Evolutionary conservation across 1,284 basidiomycete genomes (phyloP), one percentile per base, ranked within the genome.

Genomic region (Ganoderma lingzhi): DNA sequence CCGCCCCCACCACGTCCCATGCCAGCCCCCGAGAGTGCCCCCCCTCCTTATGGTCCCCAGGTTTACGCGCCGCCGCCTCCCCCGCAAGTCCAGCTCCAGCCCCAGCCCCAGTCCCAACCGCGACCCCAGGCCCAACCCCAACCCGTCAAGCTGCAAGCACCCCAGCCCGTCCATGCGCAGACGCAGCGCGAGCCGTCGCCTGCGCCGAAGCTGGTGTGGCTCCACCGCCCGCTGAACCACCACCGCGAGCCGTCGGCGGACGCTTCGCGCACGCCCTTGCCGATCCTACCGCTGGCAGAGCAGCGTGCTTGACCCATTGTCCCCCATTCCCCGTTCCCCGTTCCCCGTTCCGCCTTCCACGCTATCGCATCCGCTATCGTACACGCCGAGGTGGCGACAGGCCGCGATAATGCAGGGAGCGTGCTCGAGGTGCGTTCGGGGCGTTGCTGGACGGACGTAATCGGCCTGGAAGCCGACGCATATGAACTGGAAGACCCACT

Each of bases 171-270:
- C 5, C 72, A 69, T 35, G 17, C 53, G 28, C 56, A 39, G n/a
- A 67, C 64, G 2, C 62, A 65, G 60, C 68, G 68, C 37, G 70
- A 71, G 14, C 73, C 75, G 1, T 71, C 72, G 51, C 74, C 73
- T 23, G 63, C 75, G 32, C 76, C 77, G 42, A 72, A 76, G 60
- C 75, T 77, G 3, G 75, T 77, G 4, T 79, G 76, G 76, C 72
- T 79, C 14, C 77, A 76, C 62, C 76, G 76, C 28, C 74, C 74
- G 67, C 65, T 74, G 37, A 73, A 74, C 32, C 63, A 70, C 66
- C 56, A 68, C 39, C 72, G 68, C 39, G 72, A 72, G 30, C 62
- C 70, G 32, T 14, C 59, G 41, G 55, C 59, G 39, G 59, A 61
- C 37, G n/a, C 35, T 6, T 59, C 59, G 23, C 39, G 39, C 6